phyloP scores from a whole-genome alignment of 2,329 filamentous ascomycete species.

The Sclerotinia glacialis region DNA sequence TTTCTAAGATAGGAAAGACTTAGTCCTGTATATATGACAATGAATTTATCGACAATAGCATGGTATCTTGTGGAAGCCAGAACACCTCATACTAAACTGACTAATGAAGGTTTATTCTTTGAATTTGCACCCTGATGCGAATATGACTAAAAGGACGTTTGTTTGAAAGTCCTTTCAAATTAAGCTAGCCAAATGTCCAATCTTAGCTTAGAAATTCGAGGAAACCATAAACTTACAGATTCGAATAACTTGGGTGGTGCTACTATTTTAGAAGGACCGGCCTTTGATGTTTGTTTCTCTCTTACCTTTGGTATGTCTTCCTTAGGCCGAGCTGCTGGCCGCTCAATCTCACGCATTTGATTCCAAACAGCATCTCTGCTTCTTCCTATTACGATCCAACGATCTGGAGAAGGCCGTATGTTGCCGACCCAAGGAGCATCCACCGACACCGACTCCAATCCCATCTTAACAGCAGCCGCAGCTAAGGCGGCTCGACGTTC shows the following conservation, averaged over 20 bases:
- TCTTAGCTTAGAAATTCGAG: background rate
- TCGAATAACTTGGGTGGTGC: background rate
- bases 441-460: slow-evolving; percentile 24
- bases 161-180: background rate
- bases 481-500: slow-evolving; percentile 18
- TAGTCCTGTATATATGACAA: background rate
- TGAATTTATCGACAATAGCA: background rate
- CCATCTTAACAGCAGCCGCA: slow-evolving; percentile 21
- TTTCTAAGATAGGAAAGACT: slow-evolving; percentile 8
- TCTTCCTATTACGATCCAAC: slow-evolving; percentile 27
- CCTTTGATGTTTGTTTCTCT: slow-evolving; percentile 13
- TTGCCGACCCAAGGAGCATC: slow-evolving; percentile 24
- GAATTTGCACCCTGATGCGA: background rate
- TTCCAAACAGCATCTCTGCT: slow-evolving; percentile 28
- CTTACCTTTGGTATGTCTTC: slow-evolving; percentile 11
- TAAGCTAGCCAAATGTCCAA: background rate
- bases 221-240: background rate
- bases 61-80: background rate
- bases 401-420: slow-evolving; percentile 24
- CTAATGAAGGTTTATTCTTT: background rate
- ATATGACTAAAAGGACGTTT: background rate
- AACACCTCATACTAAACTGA: background rate
- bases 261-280: background rate
- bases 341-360: slow-evolving; percentile 27
- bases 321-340: slow-evolving; percentile 19